Evolutionary conservation across 257 asterid species (phyloP).

Genomic region (Buddleja alternifolia): DNA sequence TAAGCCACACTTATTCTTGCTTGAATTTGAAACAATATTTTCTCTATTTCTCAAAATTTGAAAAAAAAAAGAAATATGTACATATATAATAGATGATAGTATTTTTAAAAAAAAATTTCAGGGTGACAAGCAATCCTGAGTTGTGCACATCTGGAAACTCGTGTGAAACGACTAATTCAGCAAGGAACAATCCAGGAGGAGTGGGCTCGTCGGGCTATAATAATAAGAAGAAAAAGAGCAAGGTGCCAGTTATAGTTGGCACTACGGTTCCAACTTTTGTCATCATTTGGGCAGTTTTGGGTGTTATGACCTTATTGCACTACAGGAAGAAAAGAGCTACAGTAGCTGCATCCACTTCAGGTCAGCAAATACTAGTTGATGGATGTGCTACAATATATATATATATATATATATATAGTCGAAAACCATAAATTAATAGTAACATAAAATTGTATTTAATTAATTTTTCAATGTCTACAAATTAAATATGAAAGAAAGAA

Average conservation of each 20-base stretch:
- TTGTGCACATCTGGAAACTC: constrained; percentile 44
- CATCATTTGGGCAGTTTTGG: constrained; percentile 7
- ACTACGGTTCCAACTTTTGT: constrained; percentile 35
- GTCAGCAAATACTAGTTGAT: no score
- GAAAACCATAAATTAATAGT: no score
- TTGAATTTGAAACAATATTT: not conserved
- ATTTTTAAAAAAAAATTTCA: not conserved
- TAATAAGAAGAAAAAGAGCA: constrained; percentile 19
- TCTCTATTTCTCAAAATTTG: no score
- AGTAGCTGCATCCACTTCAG: not conserved
- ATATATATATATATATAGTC: no score
- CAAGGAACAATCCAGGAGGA: constrained; percentile 6
- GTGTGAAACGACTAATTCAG: constrained; percentile 26
- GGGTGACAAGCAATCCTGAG: constrained; percentile 49
- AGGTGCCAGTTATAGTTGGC: constrained; percentile 43
- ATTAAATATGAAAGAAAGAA: no score
- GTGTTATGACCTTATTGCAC: not conserved
- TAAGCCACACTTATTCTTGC: constrained; percentile 23
- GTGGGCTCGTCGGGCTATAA: constrained; percentile 1
- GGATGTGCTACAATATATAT: no score
- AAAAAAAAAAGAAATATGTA: not conserved
- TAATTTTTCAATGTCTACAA: no score
- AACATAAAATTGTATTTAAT: no score
- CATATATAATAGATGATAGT: not conserved
- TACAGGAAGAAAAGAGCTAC: constrained; percentile 15